Percentiles rank a stretch among this genome's conserved stretches.
These are phyloP conservation scores for Cyclotella kingstonii DNA, from an alignment of 108 stramenopile species.

Conservation along the genomic window DNA sequence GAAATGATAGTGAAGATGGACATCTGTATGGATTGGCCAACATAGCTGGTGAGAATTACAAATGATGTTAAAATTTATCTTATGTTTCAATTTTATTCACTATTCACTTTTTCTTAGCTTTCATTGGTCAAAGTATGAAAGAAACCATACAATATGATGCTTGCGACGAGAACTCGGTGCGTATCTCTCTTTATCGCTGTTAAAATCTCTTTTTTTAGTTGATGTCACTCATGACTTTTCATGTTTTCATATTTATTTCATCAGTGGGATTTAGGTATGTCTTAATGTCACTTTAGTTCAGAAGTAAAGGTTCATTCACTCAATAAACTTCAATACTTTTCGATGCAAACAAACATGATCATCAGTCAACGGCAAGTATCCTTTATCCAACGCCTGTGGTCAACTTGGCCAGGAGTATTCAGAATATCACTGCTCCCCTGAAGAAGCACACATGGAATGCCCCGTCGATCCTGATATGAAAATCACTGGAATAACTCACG, in stretches of 20 bases:
- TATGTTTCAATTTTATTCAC: too few relatives aligned
- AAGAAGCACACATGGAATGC: slow-evolving; percentile 18
- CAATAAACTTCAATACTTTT: neutral
- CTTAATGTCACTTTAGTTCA: too few relatives aligned
- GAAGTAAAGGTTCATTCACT: too few relatives aligned
- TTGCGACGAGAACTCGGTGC: slow-evolving; percentile 35
- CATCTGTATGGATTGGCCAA: slow-evolving; percentile 31
- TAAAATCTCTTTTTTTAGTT: neutral
- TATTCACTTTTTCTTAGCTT: too few relatives aligned
- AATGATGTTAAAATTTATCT: too few relatives aligned
- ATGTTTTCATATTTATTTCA: neutral
- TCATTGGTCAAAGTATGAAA: slow-evolving; percentile 36
- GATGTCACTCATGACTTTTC: neutral
- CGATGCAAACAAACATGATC: neutral
- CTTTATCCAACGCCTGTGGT: slow-evolving; percentile 15
- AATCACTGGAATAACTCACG: slow-evolving; percentile 13
- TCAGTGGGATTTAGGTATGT: slow-evolving; percentile 5
- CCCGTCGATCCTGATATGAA: slow-evolving; percentile 14
- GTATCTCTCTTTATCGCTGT: neutral
- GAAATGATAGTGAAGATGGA: slow-evolving; percentile 6
- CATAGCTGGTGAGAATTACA: too few relatives aligned
- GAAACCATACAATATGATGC: slow-evolving; percentile 42
- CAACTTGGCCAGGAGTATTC: slow-evolving; percentile 13
- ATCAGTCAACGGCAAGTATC: slow-evolving; percentile 12
- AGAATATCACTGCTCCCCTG: slow-evolving; percentile 12